Evolutionary conservation across 306 rosid genomes (phyloP).

Genomic region (Medicago truncatula): MtrunA17r5.0-ANR NC_053046.1:14107501-14108000

Average conservation of each 20-base stretch:
- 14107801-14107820: neutral
- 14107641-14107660: neutral
- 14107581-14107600: too few relatives aligned
- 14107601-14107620: too few relatives aligned
- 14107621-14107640: too few relatives aligned
- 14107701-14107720: neutral
- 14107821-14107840: neutral
- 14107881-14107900: too few relatives aligned
- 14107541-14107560: too few relatives aligned
- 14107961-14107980: neutral
- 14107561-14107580: too few relatives aligned
- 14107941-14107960: too few relatives aligned
- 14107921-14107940: neutral
- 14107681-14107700: neutral
- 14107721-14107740: neutral
- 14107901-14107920: neutral
- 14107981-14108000: constrained; percentile 1
- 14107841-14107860: neutral
- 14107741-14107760: neutral
- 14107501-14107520: too few relatives aligned
- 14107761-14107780: neutral
- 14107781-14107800: too few relatives aligned
- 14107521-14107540: too few relatives aligned
- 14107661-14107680: neutral
- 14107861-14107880: too few relatives aligned